These are phyloP conservation scores for Cutaneotrichosporon curvatum DNA, from an alignment of 1,284 basidiomycete species.

Conservation along the genomic window DNA sequence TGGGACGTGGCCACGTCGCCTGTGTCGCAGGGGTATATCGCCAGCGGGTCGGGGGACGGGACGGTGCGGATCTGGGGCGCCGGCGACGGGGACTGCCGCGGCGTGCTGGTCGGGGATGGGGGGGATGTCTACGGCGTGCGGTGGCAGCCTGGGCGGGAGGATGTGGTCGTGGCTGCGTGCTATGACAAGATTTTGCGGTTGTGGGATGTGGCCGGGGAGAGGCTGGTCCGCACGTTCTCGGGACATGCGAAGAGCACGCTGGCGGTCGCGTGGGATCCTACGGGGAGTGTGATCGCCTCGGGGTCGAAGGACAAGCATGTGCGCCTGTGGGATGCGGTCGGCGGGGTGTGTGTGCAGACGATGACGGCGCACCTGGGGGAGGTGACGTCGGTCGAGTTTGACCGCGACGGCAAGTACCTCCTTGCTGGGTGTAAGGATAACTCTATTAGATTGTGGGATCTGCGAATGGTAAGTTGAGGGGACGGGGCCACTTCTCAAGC, in stretches of 20 bases:
- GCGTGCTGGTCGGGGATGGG: conserved; percentile 32
- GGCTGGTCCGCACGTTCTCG: conserved; percentile 49
- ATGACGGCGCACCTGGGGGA: conserved; percentile 49
- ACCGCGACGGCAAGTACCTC: conserved; percentile 46
- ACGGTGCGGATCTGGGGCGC: conserved; percentile 48
- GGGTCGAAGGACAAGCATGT: conserved; percentile 50
- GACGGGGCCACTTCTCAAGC: too few relatives aligned
- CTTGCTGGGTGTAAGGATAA: conserved; percentile 50
- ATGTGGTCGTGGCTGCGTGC: conserved; percentile 45
- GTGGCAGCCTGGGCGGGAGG: conserved; percentile 44
- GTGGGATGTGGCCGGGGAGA: conserved; percentile 47
- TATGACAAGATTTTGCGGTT: conserved; percentile 50
- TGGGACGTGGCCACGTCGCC: conserved; percentile 44
- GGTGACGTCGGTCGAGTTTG: conserved; percentile 49
- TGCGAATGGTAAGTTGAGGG: conserved; percentile 40
- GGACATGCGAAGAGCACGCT: conserved; percentile 48
- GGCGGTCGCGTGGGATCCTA: conserved; percentile 46
- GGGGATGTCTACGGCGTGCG: conserved; percentile 50
- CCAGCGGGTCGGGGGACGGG: conserved; percentile 47
- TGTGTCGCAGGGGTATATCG: conserved; percentile 28
- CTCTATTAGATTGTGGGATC: conserved; percentile 46
- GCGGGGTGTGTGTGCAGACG: conserved; percentile 47
- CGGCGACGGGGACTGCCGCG: conserved; percentile 18
- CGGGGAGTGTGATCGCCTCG: conserved; percentile 47
- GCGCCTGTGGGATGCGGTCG: conserved; percentile 50